Conservation (phyloP, 2,329 filamentous ascomycete genomes). For the Colletotrichum spinosum region DNA sequence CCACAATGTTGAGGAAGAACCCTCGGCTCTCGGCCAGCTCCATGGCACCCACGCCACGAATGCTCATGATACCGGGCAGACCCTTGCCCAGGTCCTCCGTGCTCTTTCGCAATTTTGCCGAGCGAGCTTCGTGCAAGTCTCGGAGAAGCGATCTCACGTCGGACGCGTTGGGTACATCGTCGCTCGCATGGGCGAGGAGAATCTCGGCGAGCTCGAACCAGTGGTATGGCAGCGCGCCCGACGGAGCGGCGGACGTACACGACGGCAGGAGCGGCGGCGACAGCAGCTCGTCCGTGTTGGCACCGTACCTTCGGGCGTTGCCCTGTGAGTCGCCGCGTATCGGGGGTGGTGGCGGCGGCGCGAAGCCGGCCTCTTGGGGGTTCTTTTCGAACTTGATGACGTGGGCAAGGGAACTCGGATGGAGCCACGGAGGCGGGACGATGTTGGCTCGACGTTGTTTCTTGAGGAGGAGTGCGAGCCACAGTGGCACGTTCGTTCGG, state of each 20-base stretch:
- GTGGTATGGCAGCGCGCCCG: slow-evolving; percentile 86
- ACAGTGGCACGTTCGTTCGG: slow-evolving; percentile 83
- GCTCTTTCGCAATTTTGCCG: slow-evolving; percentile 86
- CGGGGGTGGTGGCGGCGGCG: slow-evolving; percentile 78
- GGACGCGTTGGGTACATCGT: slow-evolving; percentile 82
- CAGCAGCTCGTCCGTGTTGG: slow-evolving; percentile 46
- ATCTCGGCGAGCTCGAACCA: slow-evolving; percentile 94
- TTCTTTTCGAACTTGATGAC: slow-evolving; percentile 87
- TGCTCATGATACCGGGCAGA: slow-evolving; percentile 75
- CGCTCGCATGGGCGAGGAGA: slow-evolving; percentile 84
- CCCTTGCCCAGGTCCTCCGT: slow-evolving; percentile 78
- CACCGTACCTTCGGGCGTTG: slow-evolving; percentile 51
- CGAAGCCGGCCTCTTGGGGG: slow-evolving; percentile 77
- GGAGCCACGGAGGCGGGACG: slow-evolving; percentile 89
- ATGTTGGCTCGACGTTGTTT: slow-evolving; percentile 95
- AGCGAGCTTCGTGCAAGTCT: slow-evolving; percentile 87
- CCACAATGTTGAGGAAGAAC: slow-evolving; percentile 87
- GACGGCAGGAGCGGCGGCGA: slow-evolving; percentile 84
- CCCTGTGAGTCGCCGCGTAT: slow-evolving; percentile 60
- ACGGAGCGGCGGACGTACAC: slow-evolving; percentile 76
- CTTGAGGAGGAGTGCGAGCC: slow-evolving; percentile 95
- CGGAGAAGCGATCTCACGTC: slow-evolving; percentile 80
- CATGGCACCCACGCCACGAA: slow-evolving; percentile 87
- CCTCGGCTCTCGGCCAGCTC: slow-evolving; percentile 89
- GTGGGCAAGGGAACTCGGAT: slow-evolving; percentile 77